Percentiles rank a stretch among this genome's conserved stretches.
Conservation (phyloP, 192 early-diverging fungal genomes). For the Coemansia reversa region DNA sequence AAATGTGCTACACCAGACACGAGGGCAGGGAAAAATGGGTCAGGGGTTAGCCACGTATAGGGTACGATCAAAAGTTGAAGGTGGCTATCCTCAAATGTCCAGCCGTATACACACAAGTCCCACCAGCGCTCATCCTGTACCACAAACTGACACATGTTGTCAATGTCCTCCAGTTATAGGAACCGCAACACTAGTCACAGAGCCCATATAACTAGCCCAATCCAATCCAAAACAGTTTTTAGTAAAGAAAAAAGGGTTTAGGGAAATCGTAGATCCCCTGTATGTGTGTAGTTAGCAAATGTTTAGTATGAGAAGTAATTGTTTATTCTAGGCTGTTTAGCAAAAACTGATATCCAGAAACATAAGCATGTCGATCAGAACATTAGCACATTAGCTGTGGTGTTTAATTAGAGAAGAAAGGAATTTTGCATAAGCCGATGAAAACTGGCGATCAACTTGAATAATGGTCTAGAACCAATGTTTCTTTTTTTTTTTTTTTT, state of each 20-base stretch:
- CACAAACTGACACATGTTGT: conserved; percentile 4
- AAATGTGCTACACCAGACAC: not conserved
- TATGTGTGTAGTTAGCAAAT: too few relatives aligned
- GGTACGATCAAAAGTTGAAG: not conserved
- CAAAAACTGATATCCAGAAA: not conserved
- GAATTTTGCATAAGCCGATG: not conserved
- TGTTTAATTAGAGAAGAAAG: not conserved
- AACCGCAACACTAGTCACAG: conserved; percentile 36
- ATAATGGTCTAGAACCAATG: not conserved
- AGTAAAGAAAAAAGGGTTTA: not conserved
- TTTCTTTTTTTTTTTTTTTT: not conserved
- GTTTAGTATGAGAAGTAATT: not conserved
- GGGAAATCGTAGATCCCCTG: not conserved
- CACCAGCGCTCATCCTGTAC: not conserved
- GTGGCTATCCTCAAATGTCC: not conserved
- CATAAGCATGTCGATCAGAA: not conserved
- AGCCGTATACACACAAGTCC: not conserved
- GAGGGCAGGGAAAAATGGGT: not conserved
- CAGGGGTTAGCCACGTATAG: conserved; percentile 1
- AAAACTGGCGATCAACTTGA: not conserved
- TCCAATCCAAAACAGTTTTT: not conserved
- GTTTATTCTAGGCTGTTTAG: not conserved
- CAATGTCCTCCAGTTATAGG: conserved; percentile 20
- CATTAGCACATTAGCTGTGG: not conserved
- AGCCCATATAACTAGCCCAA: conserved; percentile 14